Evolutionary conservation across 495 filamentous ascomycete species (phyloP), one percentile per base, ranked within the genome.

Genomic region (Trichoderma gamsii): DNA sequence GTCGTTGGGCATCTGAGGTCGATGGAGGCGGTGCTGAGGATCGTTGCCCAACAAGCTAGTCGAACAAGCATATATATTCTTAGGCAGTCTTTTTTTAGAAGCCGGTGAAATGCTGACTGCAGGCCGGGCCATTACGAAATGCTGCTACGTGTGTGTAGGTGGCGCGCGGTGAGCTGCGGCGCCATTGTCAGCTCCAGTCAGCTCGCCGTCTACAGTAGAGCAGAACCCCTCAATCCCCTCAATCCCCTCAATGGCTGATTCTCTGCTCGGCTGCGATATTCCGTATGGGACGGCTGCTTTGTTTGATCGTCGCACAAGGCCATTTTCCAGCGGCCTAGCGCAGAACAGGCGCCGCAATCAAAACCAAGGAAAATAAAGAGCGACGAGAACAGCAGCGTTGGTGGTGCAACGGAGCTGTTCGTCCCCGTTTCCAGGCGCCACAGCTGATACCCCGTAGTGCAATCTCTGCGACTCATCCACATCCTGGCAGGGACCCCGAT

Each of bases 391-490:
- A 52, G n/a, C 49, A 52, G 7, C n/a, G 9, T 46, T 46, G 43
- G 13, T 46, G 13, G 49, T 21, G 21, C 8, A 23, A 11, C 8
- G 8, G 21, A 21, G n/a, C 49, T 23, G n/a, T 11, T 52, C 3
- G 21, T 52, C 49, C 49, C 49, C 18, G 43, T 46, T 46, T 18
- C 43, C 16, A 21, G 49, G 49, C 49, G 56, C 56, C 35, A 32
- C 56, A 61, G 56, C 56, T 61, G 56, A 29, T 61, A 61, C 56
- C 56, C 56, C 56, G 56, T 32, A 32, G 56, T 61, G 56, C 56
- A 61, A 61, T 61, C 56, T 61, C 56, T 61, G 56, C 56, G 56
- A 61, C 56, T 61, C 56, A 61, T 61, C 56, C 27, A 61, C 27
- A 32, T 18, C 56, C 56, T 61, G 13, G 56, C 56, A 61, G 56